Evolutionary conservation across 192 early-diverging fungal species (phyloP).

Genomic region (Linnemannia zychae): DNA sequence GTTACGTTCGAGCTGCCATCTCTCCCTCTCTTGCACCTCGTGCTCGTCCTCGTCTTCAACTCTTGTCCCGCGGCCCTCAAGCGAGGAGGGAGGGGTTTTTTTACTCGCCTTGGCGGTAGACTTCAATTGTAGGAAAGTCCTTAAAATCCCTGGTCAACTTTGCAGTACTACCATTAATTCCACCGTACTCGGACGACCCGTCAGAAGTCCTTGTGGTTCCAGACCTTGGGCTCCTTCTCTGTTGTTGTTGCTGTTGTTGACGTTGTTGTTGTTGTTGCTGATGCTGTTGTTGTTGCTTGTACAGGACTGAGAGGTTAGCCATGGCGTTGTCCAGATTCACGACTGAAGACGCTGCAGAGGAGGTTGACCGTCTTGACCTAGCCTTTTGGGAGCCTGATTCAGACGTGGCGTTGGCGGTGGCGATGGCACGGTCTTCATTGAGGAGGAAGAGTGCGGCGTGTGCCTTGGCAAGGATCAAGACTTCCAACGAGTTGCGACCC

Average conservation of each 20-base stretch:
- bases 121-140: background rate
- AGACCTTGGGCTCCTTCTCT: background rate
- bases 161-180: background rate
- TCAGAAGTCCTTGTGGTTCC: background rate
- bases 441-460: slow-evolving; percentile 63
- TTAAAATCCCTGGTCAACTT: background rate
- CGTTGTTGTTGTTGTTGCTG: background rate
- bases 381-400: background rate
- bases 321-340: background rate
- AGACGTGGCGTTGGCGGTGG: background rate
- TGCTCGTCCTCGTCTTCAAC: background rate
- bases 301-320: background rate
- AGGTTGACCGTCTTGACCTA: background rate
- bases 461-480: slow-evolving; percentile 70
- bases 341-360: background rate
- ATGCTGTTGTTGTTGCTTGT: background rate
- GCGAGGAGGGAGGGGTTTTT: background rate
- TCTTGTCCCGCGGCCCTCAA: background rate
- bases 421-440: slow-evolving; percentile 26
- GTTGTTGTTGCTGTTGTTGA: background rate
- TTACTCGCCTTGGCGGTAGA: background rate
- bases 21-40: no score
- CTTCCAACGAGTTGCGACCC: slow-evolving; percentile 76
- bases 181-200: background rate
- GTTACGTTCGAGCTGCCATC: background rate